Conservation (phyloP, 1,284 basidiomycete species). For the Xanthoconium separans region DNA sequence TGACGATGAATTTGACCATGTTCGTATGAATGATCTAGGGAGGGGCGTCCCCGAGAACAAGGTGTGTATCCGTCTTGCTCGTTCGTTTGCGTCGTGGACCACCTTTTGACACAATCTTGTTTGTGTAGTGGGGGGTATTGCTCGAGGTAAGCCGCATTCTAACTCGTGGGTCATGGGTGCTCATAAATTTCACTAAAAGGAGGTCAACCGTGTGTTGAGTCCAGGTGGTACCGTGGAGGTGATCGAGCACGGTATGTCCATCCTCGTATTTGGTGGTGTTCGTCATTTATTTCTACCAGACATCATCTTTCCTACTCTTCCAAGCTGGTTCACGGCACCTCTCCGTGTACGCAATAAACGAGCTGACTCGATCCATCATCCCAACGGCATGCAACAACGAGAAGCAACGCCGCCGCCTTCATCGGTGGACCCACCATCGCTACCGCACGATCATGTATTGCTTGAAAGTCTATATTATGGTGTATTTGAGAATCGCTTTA, state of each 20-base stretch:
- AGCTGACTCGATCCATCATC: slow-evolving; percentile 46
- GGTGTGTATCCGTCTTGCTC: slow-evolving; percentile 36
- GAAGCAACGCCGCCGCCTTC: slow-evolving; percentile 34
- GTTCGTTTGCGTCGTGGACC: background rate
- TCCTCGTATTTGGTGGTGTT: background rate
- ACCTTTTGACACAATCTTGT: slow-evolving; percentile 6
- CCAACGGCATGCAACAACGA: slow-evolving; percentile 41
- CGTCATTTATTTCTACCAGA: slow-evolving; percentile 37
- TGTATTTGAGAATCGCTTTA: slow-evolving; percentile 64
- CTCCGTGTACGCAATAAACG: slow-evolving; percentile 48
- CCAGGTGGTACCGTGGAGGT: slow-evolving; percentile 71
- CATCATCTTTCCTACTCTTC: slow-evolving; percentile 60
- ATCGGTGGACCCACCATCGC: slow-evolving; percentile 28
- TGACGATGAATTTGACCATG: slow-evolving; percentile 75
- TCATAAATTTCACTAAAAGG: slow-evolving; percentile 40
- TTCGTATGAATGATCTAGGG: slow-evolving; percentile 65
- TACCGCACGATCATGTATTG: slow-evolving; percentile 57
- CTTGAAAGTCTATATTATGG: slow-evolving; percentile 64
- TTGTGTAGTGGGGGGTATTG: slow-evolving; percentile 59
- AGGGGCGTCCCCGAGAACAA: slow-evolving; percentile 74
- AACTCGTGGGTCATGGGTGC: background rate
- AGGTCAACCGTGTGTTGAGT: slow-evolving; percentile 64
- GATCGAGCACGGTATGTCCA: slow-evolving; percentile 60
- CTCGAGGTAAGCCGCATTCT: slow-evolving; percentile 52
- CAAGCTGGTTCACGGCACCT: slow-evolving; percentile 65